A percentile compares a stretch with the other conserved stretches of the same genome.
Evolutionary conservation across 768 basidiomycete genomes (phyloP).

Genomic region (Epithele typhae): DNA sequence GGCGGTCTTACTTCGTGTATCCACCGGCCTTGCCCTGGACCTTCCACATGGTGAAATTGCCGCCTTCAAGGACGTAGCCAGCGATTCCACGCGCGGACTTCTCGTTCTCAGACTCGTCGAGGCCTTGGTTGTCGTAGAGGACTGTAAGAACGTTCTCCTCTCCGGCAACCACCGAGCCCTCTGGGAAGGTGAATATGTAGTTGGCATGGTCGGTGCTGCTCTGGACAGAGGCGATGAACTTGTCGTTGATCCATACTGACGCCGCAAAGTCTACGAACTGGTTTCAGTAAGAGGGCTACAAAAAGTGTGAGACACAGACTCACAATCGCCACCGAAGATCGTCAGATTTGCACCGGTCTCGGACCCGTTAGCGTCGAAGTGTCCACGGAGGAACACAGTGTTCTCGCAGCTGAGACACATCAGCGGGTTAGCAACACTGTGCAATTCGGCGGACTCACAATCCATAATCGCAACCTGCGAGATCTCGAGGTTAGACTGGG

Average conservation of each 20-base stretch:
- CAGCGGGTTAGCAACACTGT: not conserved
- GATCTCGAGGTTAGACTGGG: too few relatives aligned
- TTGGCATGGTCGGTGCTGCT: conserved; percentile 59
- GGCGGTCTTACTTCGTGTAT: conserved; percentile 29
- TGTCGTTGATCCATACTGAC: conserved; percentile 73
- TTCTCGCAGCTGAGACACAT: conserved; percentile 65
- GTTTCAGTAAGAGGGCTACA: too few relatives aligned
- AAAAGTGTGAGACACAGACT: too few relatives aligned
- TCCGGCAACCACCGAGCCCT: conserved; percentile 42
- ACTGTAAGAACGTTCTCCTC: conserved; percentile 75
- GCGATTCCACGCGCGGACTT: conserved; percentile 81
- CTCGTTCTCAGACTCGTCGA: conserved; percentile 52
- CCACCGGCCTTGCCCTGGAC: conserved; percentile 45
- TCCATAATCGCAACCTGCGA: conserved; percentile 76
- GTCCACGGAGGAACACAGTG: conserved; percentile 75
- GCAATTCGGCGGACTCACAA: conserved; percentile 47
- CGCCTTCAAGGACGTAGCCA: conserved; percentile 59
- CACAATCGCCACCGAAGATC: conserved; percentile 79
- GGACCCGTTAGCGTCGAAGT: conserved; percentile 59
- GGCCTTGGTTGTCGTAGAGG: conserved; percentile 70
- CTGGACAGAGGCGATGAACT: conserved; percentile 68
- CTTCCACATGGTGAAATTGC: conserved; percentile 36
- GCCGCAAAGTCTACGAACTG: conserved; percentile 65
- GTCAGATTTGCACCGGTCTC: conserved; percentile 70
- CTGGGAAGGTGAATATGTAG: conserved; percentile 58